Evolutionary conservation across 352 stramenopile species (phyloP).

Genomic region (Phytophthora quininea): DNA sequence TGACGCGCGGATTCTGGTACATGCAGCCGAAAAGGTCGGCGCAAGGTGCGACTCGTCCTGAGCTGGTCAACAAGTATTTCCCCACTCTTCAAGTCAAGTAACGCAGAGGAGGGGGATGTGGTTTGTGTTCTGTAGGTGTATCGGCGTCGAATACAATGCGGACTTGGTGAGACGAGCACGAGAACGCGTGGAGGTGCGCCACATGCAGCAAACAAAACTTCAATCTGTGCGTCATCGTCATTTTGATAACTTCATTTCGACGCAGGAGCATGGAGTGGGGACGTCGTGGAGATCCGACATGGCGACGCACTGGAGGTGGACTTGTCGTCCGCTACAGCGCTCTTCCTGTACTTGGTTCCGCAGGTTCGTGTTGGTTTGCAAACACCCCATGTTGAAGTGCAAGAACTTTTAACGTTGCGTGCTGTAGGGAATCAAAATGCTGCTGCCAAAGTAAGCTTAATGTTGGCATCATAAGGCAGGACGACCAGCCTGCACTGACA

Average conservation of each 20-base stretch:
- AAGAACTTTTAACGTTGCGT: constrained; percentile 2
- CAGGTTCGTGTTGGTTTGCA: constrained; percentile 39
- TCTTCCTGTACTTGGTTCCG: constrained; percentile 87
- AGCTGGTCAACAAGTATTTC: background rate
- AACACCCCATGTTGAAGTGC: constrained; percentile 14
- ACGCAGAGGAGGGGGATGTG: background rate
- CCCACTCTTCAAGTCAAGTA: background rate
- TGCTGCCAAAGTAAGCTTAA: constrained; percentile 70
- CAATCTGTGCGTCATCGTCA: background rate
- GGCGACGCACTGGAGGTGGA: constrained; percentile 67
- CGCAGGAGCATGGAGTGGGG: constrained; percentile 46
- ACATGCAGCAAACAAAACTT: background rate
- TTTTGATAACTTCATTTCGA: background rate
- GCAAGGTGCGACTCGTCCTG: constrained; percentile 34
- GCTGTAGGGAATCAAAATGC: constrained; percentile 67
- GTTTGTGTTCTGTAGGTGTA: constrained; percentile 39
- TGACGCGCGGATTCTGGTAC: constrained; percentile 74
- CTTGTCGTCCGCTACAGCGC: constrained; percentile 59
- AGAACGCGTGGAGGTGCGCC: constrained; percentile 45
- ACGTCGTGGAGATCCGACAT: constrained; percentile 63
- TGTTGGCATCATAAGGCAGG: no score
- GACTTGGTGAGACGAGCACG: constrained; percentile 57
- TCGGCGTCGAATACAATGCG: constrained; percentile 83
- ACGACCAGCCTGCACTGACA: no score
- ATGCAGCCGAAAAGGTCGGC: constrained; percentile 54